Evolutionary conservation across 1,284 basidiomycete genomes (phyloP), one percentile per base, ranked within the genome.

Genomic region (Rhodofomes roseus): DNA sequence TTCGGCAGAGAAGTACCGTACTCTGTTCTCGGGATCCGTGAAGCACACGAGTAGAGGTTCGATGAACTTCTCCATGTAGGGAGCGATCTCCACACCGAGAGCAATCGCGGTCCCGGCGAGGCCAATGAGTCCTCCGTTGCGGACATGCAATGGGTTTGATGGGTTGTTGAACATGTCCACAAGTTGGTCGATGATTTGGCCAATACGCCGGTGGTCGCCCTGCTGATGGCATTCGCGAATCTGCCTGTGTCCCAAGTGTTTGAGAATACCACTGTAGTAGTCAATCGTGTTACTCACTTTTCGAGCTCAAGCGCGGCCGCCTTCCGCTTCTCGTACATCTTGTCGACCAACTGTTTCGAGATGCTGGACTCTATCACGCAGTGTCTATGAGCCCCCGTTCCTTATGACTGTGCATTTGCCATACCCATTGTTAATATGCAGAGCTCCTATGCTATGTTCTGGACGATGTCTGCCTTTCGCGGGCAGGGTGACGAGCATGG

Each of bases 51-150:
- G 81, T 31, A 99, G 84, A 1, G 94, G 92, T 37, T 90, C 88
- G 36, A 98, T 87, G 70, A 99, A 97, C 66, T 90, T 90, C 60
- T 93, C 91, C 81, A 99, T 91, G 77, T 96, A 96, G 6, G 93
- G 91, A 2, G 95, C 90, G 56, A 98, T 86, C 65, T 98, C 93
- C 20, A 95, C 89, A 2, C 95, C 94, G 1, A 99, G 80, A 3
- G 97, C 96, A 70, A 99, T 98, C 23, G 94, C 95, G 22, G 95
- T 94, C 29, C 94, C 96, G 1, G 97, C 97, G 0, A 99, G 84
- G 16, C 97, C 97, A 69, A 99, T 98, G 57, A 98, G 81, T 39
- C 96, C 96, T 41, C 97, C 97, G 71, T 97, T 98, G 55, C 96
- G 84, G 50, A 94, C 88, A 69, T 97, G 95, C 41, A 95, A 78